A percentile compares a stretch with the other conserved stretches of the same genome.
phyloP scores from a whole-genome alignment of 768 basidiomycete species.

The Multifurca ochricompacta region DNA sequence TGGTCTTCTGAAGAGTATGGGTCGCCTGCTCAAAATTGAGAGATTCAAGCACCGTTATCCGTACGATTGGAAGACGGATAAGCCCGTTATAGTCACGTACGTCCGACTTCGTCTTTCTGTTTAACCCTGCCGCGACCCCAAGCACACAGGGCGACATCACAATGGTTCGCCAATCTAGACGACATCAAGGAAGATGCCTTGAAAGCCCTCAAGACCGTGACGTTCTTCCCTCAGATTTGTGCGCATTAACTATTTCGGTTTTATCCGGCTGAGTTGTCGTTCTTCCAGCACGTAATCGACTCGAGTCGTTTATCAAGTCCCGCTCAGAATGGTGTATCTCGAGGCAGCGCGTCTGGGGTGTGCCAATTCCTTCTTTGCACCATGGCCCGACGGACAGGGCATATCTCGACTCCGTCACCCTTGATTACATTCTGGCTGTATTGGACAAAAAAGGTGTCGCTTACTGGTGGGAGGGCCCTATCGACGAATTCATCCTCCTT shows the following conservation, averaged over 20 bases:
- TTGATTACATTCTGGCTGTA: slow-evolving; percentile 71
- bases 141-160: slow-evolving; percentile 71
- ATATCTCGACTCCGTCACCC: slow-evolving; percentile 52
- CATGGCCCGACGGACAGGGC: slow-evolving; percentile 53
- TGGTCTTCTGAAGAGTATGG: slow-evolving; percentile 46
- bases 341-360: slow-evolving; percentile 94
- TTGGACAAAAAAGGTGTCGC: slow-evolving; percentile 63
- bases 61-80: slow-evolving; percentile 93
- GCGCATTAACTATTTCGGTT: slow-evolving; percentile 21
- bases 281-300: slow-evolving; percentile 68
- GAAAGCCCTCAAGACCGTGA: slow-evolving; percentile 55
- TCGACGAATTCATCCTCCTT: slow-evolving; percentile 74
- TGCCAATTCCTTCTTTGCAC: slow-evolving; percentile 87
- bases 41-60: slow-evolving; percentile 84
- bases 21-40: slow-evolving; percentile 56
- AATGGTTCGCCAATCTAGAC: slow-evolving; percentile 95
- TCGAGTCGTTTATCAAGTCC: slow-evolving; percentile 76
- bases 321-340: slow-evolving; percentile 99
- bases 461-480: slow-evolving; percentile 90
- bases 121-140: not conserved
- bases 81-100: slow-evolving; percentile 86
- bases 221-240: slow-evolving; percentile 76
- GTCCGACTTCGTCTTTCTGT: slow-evolving; percentile 23
- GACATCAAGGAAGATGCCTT: slow-evolving; percentile 73
- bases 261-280: not conserved